phyloP scores from a whole-genome alignment of 352 stramenopile genomes.

The Globisporangium viniferum region DNA sequence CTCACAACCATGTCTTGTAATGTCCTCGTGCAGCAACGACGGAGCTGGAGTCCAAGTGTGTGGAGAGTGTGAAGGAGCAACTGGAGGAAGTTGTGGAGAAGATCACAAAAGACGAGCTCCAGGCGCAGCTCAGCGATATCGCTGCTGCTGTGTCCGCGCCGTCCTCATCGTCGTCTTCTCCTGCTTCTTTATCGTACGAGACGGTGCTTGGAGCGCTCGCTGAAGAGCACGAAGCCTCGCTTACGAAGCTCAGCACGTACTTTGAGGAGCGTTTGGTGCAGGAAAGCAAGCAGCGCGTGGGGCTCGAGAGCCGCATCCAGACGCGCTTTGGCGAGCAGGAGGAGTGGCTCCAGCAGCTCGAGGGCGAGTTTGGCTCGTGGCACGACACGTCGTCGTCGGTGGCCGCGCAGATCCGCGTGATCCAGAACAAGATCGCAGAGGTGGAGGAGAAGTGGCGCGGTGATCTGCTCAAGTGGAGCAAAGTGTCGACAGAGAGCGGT shows the following conservation, averaged over 20 bases:
- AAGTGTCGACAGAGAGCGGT: constrained; percentile 9
- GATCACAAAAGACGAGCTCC: constrained; percentile 17
- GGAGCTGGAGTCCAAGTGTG: constrained; percentile 33
- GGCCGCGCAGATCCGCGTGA: constrained; percentile 26
- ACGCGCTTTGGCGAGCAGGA: constrained; percentile 60
- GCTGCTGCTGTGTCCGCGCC: background rate
- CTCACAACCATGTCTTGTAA: background rate
- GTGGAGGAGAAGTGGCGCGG: constrained; percentile 25
- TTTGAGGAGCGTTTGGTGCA: constrained; percentile 60
- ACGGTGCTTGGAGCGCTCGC: constrained; percentile 52
- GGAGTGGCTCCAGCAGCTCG: constrained; percentile 79
- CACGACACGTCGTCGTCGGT: constrained; percentile 42
- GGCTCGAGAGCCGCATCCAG: constrained; percentile 57
- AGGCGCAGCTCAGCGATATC: constrained; percentile 12
- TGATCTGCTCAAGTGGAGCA: constrained; percentile 32
- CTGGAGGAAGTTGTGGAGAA: constrained; percentile 16
- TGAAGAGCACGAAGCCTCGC: constrained; percentile 68
- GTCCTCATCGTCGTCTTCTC: background rate
- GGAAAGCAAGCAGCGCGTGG: constrained; percentile 60
- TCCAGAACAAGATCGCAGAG: constrained; percentile 28
- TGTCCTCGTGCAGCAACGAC: constrained; percentile 15
- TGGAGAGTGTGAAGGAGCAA: constrained; percentile 23
- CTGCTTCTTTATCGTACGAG: constrained; percentile 35
- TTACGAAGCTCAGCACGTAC: constrained; percentile 60
- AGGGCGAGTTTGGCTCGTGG: constrained; percentile 58